Conservation (phyloP, 768 basidiomycete species). For the Filobasidium wieringae region DNA sequence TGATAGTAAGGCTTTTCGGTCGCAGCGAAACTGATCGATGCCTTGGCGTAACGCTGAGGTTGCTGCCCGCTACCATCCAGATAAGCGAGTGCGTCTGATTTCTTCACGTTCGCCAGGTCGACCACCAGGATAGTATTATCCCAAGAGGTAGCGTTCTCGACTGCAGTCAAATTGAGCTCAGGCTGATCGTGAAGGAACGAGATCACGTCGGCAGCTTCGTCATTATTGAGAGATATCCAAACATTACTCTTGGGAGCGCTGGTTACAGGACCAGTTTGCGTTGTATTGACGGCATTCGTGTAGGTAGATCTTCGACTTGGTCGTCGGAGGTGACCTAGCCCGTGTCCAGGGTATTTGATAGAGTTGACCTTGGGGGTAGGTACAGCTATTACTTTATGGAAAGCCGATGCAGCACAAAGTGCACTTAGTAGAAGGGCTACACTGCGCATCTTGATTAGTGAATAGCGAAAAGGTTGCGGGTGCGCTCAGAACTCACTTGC, state of each 20-base stretch:
- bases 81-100: constrained; percentile 19
- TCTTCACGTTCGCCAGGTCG: constrained; percentile 18
- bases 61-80: constrained; percentile 12
- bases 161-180: constrained; percentile 20
- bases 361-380: neutral
- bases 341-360: neutral
- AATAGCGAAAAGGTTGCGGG: too few relatives aligned
- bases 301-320: neutral
- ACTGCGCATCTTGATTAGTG: too few relatives aligned
- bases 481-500: too few relatives aligned
- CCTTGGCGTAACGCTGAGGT: constrained; percentile 22
- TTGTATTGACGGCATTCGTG: constrained; percentile 5
- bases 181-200: constrained; percentile 17
- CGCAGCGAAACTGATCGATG: constrained; percentile 18
- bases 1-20: constrained; percentile 20
- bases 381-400: too few relatives aligned
- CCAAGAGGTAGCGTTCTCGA: constrained; percentile 15
- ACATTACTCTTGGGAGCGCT: constrained; percentile 17
- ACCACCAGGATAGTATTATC: constrained; percentile 10
- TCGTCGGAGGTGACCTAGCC: neutral
- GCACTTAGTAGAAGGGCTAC: too few relatives aligned
- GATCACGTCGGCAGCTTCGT: constrained; percentile 21
- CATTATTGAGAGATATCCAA: constrained; percentile 16
- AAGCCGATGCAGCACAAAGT: too few relatives aligned
- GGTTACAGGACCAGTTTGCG: constrained; percentile 2